Conservation (phyloP, 129 eudicot genomes). For the Flaveria sonorensis region DNA sequence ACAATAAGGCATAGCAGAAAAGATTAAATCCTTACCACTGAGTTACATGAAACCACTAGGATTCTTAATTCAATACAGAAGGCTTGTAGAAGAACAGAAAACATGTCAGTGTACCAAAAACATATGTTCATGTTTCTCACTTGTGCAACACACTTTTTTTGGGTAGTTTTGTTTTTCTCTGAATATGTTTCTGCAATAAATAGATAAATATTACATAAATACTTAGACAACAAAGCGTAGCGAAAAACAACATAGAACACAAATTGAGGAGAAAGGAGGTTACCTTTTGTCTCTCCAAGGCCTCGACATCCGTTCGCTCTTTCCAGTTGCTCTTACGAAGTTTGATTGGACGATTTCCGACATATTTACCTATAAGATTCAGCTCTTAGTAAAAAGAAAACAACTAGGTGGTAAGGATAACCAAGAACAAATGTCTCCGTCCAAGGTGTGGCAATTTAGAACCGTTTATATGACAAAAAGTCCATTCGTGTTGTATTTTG, state of each 20-base stretch:
- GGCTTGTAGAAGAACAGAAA: not conserved
- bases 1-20: not conserved
- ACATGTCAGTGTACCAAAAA: not conserved
- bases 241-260: not conserved
- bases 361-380: constrained; percentile 70
- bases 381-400: not conserved
- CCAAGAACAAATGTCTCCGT: not conserved
- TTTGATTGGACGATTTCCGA: constrained; percentile 94
- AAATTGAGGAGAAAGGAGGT: not conserved
- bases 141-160: constrained; percentile 90
- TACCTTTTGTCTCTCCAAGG: constrained; percentile 86
- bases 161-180: constrained; percentile 63
- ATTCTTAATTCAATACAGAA: constrained; percentile 19
- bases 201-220: not conserved
- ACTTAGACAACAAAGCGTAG: not conserved
- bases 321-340: constrained; percentile 97
- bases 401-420: not conserved
- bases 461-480: not conserved
- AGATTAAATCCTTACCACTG: constrained; percentile 15
- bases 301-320: constrained; percentile 87
- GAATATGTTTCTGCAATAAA: constrained; percentile 63
- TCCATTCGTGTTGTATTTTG: not conserved
- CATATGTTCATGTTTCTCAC: constrained; percentile 44
- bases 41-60: constrained; percentile 1
- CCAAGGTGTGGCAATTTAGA: not conserved